Conservation (phyloP, 805 yeast species). For the Saccharomycopsis synnaedendra region DNA sequence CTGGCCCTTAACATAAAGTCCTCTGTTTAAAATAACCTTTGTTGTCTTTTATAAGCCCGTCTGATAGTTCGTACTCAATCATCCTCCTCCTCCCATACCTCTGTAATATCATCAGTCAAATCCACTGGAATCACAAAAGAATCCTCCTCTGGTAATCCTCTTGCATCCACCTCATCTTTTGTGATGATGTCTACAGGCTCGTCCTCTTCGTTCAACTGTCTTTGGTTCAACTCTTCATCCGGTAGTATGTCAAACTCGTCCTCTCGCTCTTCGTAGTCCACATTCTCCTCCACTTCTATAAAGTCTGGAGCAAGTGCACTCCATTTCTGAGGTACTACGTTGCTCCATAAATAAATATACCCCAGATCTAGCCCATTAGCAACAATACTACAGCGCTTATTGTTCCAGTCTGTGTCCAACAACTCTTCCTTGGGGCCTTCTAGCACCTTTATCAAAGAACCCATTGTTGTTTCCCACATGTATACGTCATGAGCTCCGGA, state of each 20-base stretch:
- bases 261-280: conserved; percentile 77
- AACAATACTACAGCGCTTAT: conserved; percentile 56
- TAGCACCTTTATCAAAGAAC: conserved; percentile 76
- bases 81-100: conserved; percentile 25
- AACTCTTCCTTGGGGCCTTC: conserved; percentile 89
- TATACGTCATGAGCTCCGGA: conserved; percentile 76
- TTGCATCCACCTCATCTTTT: conserved; percentile 53
- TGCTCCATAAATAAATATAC: conserved; percentile 69
- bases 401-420: conserved; percentile 81
- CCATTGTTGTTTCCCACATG: conserved; percentile 86
- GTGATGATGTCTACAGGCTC: conserved; percentile 58
- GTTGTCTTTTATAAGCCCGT: no score
- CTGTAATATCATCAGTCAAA: conserved; percentile 17
- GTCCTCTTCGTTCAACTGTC: conserved; percentile 53
- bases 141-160: conserved; percentile 49
- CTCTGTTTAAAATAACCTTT: no score
- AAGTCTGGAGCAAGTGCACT: conserved; percentile 95
- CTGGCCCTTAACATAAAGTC: no score
- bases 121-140: conserved; percentile 50
- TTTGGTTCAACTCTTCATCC: conserved; percentile 51
- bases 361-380: conserved; percentile 86
- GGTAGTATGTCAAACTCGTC: conserved; percentile 82
- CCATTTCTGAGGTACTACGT: conserved; percentile 85
- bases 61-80: conserved; percentile 18
- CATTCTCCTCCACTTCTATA: conserved; percentile 86